Evolutionary conservation across 306 rosid genomes (phyloP).

Genomic region (Bauhinia variegata): DNA sequence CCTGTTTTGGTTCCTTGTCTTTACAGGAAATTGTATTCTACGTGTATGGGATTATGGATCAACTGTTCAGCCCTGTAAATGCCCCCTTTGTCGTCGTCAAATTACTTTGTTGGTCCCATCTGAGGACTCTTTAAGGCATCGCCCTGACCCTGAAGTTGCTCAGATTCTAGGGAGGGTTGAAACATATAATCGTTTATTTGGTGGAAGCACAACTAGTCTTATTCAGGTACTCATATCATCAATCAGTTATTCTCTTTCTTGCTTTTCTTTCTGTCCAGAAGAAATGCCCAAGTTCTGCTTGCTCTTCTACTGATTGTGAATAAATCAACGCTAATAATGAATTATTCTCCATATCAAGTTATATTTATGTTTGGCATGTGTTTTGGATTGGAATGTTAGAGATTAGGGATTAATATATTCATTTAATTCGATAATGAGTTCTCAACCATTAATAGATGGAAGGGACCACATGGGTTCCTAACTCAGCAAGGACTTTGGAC

Average conservation of each 20-base stretch:
- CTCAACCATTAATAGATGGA: no score
- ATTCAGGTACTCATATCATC: slow-evolving; percentile 52
- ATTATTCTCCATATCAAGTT: background rate
- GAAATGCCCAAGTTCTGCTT: background rate
- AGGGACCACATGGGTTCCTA: no score
- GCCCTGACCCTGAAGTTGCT: slow-evolving; percentile 47
- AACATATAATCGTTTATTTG: slow-evolving; percentile 66
- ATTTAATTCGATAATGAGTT: no score
- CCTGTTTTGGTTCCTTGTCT: slow-evolving; percentile 14
- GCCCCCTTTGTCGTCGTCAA: slow-evolving; percentile 86
- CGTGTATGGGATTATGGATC: slow-evolving; percentile 77
- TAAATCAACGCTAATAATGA: background rate
- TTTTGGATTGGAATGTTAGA: background rate
- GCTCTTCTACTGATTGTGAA: background rate
- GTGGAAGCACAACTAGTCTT: slow-evolving; percentile 44
- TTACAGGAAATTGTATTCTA: slow-evolving; percentile 71
- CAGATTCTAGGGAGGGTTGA: slow-evolving; percentile 51
- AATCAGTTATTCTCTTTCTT: background rate
- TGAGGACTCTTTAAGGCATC: slow-evolving; percentile 43
- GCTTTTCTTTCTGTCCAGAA: background rate
- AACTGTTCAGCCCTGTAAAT: slow-evolving; percentile 61
- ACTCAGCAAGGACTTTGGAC: no score
- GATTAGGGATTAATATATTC: background rate
- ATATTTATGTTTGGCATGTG: background rate
- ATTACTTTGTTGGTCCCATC: slow-evolving; percentile 74